A percentile compares a stretch with the other conserved stretches of the same genome.
These are phyloP conservation scores for Thyridium curvatum DNA, from an alignment of 2,329 filamentous ascomycete species.

Conservation along the genomic window DNA sequence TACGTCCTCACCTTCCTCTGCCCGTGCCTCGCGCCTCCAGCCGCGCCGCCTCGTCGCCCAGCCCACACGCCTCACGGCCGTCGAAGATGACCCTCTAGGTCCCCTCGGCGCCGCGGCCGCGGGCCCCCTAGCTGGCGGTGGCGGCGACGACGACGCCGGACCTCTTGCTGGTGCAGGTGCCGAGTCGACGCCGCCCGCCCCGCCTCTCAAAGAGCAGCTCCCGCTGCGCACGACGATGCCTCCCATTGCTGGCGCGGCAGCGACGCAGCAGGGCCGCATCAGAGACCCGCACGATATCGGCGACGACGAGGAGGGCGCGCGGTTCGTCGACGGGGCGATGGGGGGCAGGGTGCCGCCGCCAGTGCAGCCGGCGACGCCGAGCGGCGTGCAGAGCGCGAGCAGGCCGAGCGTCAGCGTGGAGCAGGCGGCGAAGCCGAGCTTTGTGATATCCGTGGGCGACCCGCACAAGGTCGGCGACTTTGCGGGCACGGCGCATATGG, in stretches of 20 bases:
- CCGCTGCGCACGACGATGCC: constrained; percentile 54
- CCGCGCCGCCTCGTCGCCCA: constrained; percentile 65
- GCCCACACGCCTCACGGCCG: constrained; percentile 70
- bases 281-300: constrained; percentile 61
- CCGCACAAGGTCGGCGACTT: constrained; percentile 96
- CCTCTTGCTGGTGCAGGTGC: constrained; percentile 14
- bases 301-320: constrained; percentile 51
- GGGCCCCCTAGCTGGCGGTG: constrained; percentile 20
- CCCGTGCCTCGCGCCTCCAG: constrained; percentile 37
- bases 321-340: constrained; percentile 8
- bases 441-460: constrained; percentile 88
- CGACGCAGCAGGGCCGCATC: constrained; percentile 35
- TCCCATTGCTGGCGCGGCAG: constrained; percentile 26
- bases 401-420: constrained; percentile 84
- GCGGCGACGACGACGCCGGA: constrained; percentile 21
- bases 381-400: constrained; percentile 42
- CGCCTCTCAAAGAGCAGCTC: constrained; percentile 61
- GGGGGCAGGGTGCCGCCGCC: constrained; percentile 58
- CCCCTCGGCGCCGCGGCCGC: constrained; percentile 65
- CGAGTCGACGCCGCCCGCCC: constrained; percentile 56
- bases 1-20: constrained; percentile 17
- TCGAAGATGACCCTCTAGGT: constrained; percentile 69
- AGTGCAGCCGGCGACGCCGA: constrained; percentile 51
- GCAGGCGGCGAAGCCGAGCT: constrained; percentile 86
- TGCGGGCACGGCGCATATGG: constrained; percentile 86